Conservation (phyloP, 2,329 filamentous ascomycete genomes). For the Shiraia bambusicola region DNA sequence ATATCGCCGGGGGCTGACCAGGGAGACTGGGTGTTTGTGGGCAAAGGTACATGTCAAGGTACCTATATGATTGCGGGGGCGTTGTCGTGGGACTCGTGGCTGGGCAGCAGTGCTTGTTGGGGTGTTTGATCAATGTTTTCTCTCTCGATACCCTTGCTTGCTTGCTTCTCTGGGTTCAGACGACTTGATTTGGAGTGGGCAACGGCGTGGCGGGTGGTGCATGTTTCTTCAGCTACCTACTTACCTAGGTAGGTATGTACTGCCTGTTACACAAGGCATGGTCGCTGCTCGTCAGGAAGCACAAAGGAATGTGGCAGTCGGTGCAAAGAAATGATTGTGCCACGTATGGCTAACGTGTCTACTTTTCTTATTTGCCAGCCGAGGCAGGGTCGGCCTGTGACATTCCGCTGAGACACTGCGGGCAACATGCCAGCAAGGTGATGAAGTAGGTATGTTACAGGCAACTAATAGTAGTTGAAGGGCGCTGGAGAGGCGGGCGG, state of each 20-base stretch:
- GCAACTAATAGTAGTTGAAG: slow-evolving; percentile 11
- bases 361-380: not conserved
- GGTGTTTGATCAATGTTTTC: slow-evolving; percentile 12
- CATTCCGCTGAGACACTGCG: slow-evolving; percentile 10
- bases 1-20: slow-evolving; percentile 50
- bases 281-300: slow-evolving; percentile 21
- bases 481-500: slow-evolving; percentile 1
- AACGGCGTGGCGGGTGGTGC: slow-evolving; percentile 8
- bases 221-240: no score
- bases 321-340: slow-evolving; percentile 16
- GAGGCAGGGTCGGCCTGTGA: no score
- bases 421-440: slow-evolving; percentile 8
- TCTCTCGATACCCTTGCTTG: slow-evolving; percentile 36
- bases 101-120: not conserved
- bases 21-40: no score
- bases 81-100: not conserved
- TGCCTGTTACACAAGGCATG: slow-evolving; percentile 26
- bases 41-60: no score
- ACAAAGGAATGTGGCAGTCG: slow-evolving; percentile 18
- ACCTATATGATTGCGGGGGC: not conserved
- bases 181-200: slow-evolving; percentile 8
- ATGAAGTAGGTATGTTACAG: no score
- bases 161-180: slow-evolving; percentile 26
- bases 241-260: no score
- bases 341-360: slow-evolving; percentile 13